Evolutionary conservation across 2,329 filamentous ascomycete genomes (phyloP).

Genomic region (Ophiostoma himal-ulmi): DNA sequence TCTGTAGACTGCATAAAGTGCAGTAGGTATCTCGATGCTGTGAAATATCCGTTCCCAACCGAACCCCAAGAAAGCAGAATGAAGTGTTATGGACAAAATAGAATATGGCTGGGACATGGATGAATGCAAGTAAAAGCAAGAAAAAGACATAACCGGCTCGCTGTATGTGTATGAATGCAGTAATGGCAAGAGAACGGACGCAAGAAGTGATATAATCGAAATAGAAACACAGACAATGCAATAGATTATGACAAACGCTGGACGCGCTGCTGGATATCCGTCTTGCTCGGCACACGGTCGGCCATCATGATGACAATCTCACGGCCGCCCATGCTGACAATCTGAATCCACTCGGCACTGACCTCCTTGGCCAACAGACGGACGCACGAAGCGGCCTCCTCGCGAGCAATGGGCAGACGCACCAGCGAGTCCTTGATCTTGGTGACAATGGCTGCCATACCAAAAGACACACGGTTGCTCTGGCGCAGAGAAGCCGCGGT

Average conservation of each 20-base stretch:
- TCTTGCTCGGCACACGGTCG: constrained; percentile 34
- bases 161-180: constrained; percentile 7
- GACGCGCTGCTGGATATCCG: constrained; percentile 33
- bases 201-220: neutral
- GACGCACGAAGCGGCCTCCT: constrained; percentile 48
- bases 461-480: constrained; percentile 57
- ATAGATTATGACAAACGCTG: constrained; percentile 15
- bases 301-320: constrained; percentile 55
- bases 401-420: constrained; percentile 47
- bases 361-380: constrained; percentile 49
- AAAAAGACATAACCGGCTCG: neutral
- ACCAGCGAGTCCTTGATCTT: constrained; percentile 62
- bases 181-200: neutral
- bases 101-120: neutral
- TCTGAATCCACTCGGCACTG: constrained; percentile 51
- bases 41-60: neutral
- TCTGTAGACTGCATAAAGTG: neutral
- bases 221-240: neutral
- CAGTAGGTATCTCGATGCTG: constrained; percentile 19
- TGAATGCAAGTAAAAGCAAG: neutral
- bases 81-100: neutral
- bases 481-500: constrained; percentile 45
- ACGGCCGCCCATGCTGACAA: constrained; percentile 47
- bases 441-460: constrained; percentile 56
- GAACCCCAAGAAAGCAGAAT: neutral